phyloP scores from a whole-genome alignment of 129 eudicot genomes.

The Lonicera japonica region DNA sequence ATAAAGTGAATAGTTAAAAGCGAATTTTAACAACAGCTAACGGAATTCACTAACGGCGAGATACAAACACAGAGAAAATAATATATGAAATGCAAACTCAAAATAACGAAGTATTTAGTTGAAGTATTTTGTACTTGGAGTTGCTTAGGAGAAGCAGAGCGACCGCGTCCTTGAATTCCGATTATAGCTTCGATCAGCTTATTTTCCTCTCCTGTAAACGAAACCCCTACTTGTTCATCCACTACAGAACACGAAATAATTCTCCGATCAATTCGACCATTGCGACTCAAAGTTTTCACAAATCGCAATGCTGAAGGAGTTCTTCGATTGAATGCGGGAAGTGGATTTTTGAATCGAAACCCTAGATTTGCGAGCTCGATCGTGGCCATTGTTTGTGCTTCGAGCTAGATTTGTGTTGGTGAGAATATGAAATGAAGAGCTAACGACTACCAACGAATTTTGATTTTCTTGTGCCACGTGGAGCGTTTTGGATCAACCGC shows the following conservation, averaged over 20 bases:
- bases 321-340: constrained; percentile 1
- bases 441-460: constrained; percentile 33
- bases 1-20: too few species aligned
- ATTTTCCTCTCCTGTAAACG: constrained; percentile 59
- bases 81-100: too few species aligned
- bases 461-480: constrained; percentile 11
- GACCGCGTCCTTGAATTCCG: constrained; percentile 98
- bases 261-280: background rate
- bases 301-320: constrained; percentile 9
- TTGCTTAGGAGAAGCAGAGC: constrained; percentile 82
- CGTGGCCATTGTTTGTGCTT: constrained; percentile 26
- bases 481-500: background rate
- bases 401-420: background rate
- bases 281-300: constrained; percentile 1
- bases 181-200: constrained; percentile 58
- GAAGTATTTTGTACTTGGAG: constrained; percentile 64
- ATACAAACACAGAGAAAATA: too few species aligned
- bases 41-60: too few species aligned
- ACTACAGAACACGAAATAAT: constrained; percentile 31
- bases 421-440: constrained; percentile 2
- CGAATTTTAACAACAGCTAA: too few species aligned
- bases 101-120: too few species aligned
- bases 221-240: constrained; percentile 14
- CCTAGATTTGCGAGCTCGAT: constrained; percentile 37
- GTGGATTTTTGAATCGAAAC: constrained; percentile 33